phyloP scores from a whole-genome alignment of 805 yeast genomes.

The Candida patagonica region DNA sequence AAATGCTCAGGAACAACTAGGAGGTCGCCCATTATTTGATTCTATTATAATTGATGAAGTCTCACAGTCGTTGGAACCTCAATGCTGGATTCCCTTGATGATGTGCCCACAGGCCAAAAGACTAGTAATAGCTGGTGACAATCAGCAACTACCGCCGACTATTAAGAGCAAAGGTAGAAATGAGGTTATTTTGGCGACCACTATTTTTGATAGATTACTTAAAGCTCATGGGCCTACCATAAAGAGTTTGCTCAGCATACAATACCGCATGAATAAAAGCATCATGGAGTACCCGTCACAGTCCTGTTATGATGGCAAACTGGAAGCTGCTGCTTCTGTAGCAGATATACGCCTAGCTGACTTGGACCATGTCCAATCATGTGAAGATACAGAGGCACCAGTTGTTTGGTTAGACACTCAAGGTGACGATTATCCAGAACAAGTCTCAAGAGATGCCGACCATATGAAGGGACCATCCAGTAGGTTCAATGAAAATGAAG shows the following conservation, averaged over 20 bases:
- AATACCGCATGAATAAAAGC: slow-evolving; percentile 75
- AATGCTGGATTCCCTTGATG: slow-evolving; percentile 89
- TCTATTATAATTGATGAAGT: slow-evolving; percentile 90
- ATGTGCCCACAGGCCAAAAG: slow-evolving; percentile 48
- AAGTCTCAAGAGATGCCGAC: slow-evolving; percentile 21
- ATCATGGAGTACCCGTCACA: slow-evolving; percentile 75
- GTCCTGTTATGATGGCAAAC: slow-evolving; percentile 51
- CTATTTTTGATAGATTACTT: slow-evolving; percentile 75
- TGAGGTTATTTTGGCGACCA: slow-evolving; percentile 43
- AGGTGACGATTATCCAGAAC: slow-evolving; percentile 75
- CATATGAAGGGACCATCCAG: slow-evolving; percentile 26
- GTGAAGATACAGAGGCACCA: slow-evolving; percentile 48
- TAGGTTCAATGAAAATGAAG: slow-evolving; percentile 72
- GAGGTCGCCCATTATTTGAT: slow-evolving; percentile 43
- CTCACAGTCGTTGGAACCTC: slow-evolving; percentile 88
- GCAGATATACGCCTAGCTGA: slow-evolving; percentile 44
- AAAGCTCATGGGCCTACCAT: slow-evolving; percentile 37
- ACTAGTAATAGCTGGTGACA: slow-evolving; percentile 84
- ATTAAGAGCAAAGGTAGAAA: slow-evolving; percentile 45
- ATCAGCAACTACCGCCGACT: slow-evolving; percentile 87
- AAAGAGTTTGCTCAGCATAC: slow-evolving; percentile 57
- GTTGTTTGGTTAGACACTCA: slow-evolving; percentile 87
- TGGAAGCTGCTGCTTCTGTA: slow-evolving; percentile 57
- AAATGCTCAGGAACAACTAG: slow-evolving; percentile 29
- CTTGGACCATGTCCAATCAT: slow-evolving; percentile 38